These are phyloP conservation scores for Phlebiopsis flavidoalba DNA, from an alignment of 768 basidiomycete genomes.

Conservation along the genomic window DNA sequence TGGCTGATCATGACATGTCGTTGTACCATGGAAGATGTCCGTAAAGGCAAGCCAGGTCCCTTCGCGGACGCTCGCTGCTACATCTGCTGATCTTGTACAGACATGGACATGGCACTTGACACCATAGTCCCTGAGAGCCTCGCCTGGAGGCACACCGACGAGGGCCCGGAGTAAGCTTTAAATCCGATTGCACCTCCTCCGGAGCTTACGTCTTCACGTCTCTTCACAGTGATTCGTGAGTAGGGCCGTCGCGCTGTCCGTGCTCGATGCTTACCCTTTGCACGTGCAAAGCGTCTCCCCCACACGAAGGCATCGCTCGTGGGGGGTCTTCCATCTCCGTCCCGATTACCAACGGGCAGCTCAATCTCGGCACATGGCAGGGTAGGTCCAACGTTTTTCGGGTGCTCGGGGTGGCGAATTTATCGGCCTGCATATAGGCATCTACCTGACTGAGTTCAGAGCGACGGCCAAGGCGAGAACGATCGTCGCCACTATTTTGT, in stretches of 20 bases:
- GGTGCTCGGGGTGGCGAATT: not conserved
- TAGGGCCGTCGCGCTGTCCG: not conserved
- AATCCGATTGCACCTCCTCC: not conserved
- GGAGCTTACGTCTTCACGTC: conserved; percentile 5
- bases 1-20: not conserved
- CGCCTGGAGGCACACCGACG: conserved; percentile 83
- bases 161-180: conserved; percentile 77
- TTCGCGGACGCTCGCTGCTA: not conserved
- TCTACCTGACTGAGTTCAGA: conserved; percentile 86
- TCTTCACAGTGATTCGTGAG: conserved; percentile 67
- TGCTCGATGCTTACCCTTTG: not conserved
- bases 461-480: conserved; percentile 58
- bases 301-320: conserved; percentile 88
- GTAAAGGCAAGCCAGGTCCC: conserved; percentile 30
- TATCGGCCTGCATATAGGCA: conserved; percentile 40
- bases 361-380: conserved; percentile 93
- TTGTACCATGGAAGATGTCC: conserved; percentile 31
- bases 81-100: conserved; percentile 37
- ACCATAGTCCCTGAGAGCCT: conserved; percentile 80
- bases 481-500: conserved; percentile 82
- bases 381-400: conserved; percentile 34
- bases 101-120: conserved; percentile 95
- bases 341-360: conserved; percentile 72
- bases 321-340: conserved; percentile 77
- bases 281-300: conserved; percentile 58